Evolutionary conservation across 768 basidiomycete genomes (phyloP).

Genomic region (Mycena vulgaris): DNA sequence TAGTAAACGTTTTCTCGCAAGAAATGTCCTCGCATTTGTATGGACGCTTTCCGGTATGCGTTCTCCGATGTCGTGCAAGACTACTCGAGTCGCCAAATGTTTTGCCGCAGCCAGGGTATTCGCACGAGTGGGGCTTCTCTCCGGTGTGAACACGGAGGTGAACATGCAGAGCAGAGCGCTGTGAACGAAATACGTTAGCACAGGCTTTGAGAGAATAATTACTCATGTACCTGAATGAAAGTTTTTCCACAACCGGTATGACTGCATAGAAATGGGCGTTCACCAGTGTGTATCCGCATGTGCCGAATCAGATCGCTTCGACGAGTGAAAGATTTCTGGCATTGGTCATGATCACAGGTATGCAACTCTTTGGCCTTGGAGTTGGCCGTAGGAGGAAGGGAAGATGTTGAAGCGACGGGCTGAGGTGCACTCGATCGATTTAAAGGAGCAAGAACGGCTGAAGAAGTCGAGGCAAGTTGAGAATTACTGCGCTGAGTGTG

Average conservation of each 20-base stretch:
- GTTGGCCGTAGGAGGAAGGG: slow-evolving; percentile 44
- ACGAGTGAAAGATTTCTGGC: slow-evolving; percentile 86
- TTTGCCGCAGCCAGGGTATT: slow-evolving; percentile 89
- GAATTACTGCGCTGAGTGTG: slow-evolving; percentile 53
- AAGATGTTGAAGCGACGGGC: slow-evolving; percentile 69
- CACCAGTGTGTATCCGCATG: slow-evolving; percentile 92
- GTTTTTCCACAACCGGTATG: slow-evolving; percentile 87
- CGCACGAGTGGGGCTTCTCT: slow-evolving; percentile 93
- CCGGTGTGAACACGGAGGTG: slow-evolving; percentile 93
- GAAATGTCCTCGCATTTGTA: slow-evolving; percentile 89
- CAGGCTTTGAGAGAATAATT: slow-evolving; percentile 14
- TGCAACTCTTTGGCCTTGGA: slow-evolving; percentile 60
- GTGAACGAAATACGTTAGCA: slow-evolving; percentile 39
- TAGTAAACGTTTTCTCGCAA: slow-evolving; percentile 91
- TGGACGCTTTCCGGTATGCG: slow-evolving; percentile 89
- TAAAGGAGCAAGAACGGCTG: slow-evolving; percentile 54
- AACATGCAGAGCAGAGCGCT: slow-evolving; percentile 93
- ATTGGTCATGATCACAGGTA: slow-evolving; percentile 79
- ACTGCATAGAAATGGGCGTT: slow-evolving; percentile 85
- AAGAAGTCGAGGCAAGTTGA: slow-evolving; percentile 38
- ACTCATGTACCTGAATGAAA: slow-evolving; percentile 83
- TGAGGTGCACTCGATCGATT: slow-evolving; percentile 53
- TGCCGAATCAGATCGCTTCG: slow-evolving; percentile 89
- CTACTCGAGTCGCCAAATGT: slow-evolving; percentile 94
- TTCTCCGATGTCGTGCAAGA: slow-evolving; percentile 91